These are phyloP conservation scores for Hyaloperonospora brassicae DNA, from an alignment of 352 stramenopile species.

Conservation along the genomic window DNA sequence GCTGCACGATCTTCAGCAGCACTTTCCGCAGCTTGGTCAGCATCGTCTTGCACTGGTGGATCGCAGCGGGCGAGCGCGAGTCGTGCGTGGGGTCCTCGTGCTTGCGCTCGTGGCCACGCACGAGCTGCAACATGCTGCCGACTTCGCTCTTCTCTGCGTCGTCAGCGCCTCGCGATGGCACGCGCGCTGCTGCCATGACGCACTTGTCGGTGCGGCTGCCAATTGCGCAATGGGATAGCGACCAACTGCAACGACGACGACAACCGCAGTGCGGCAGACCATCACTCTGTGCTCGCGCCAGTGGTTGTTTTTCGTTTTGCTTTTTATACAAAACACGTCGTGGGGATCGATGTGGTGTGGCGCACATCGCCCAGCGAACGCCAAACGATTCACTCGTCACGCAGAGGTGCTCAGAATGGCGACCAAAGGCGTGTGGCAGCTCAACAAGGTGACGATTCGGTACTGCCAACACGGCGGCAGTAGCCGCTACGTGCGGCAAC, in stretches of 20 bases:
- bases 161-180: not conserved
- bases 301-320: too few relatives aligned
- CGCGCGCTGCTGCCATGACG: not conserved
- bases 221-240: too few relatives aligned
- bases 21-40: constrained; percentile 60
- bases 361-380: constrained; percentile 6
- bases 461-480: constrained; percentile 75
- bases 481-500: constrained; percentile 66
- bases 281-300: too few relatives aligned
- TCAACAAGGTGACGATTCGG: constrained; percentile 73
- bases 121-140: constrained; percentile 34
- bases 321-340: too few relatives aligned
- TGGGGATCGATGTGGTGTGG: not conserved
- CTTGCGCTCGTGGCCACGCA: constrained; percentile 39
- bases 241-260: too few relatives aligned
- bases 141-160: constrained; percentile 46
- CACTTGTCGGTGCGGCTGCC: too few relatives aligned
- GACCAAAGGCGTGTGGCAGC: constrained; percentile 69
- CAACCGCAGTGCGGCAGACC: too few relatives aligned
- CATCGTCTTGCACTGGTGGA: constrained; percentile 55
- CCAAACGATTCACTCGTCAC: too few relatives aligned
- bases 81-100: constrained; percentile 41
- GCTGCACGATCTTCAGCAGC: constrained; percentile 58
- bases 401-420: constrained; percentile 31
- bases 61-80: constrained; percentile 24